Evolutionary conservation across 208 protist genomes (phyloP), one percentile per base, ranked within the genome.

Genomic region (Acanthamoeba quina): DNA sequence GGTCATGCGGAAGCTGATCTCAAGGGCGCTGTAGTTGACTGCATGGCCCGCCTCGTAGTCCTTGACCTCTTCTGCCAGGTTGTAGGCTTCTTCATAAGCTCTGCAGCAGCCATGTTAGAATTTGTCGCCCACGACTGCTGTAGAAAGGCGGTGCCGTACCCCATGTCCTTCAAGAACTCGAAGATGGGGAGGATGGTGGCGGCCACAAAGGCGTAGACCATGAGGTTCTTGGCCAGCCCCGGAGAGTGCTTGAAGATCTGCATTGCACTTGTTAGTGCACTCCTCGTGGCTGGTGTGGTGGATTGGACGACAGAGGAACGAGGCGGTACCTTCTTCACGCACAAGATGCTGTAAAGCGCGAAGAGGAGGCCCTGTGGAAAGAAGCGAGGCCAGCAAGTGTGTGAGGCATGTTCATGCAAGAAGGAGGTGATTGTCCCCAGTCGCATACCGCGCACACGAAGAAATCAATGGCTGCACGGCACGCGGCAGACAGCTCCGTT

Each of bases 211-310:
- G 83, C 26, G 17, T 90, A 90, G 83, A 90, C 54, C 56, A 90
- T 70, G 21, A 90, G 56, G 41, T 90, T 90, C 83, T 90, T 90
- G n/a, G 83, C 60, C 31, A 90, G 17, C 3, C 83, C 60, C n/a
- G 83, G 83, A 7, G 83, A 62, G 83, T 72, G 34, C 83, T 72
- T 90, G 52, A 90, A 90, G 2, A 90, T 90, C 83, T 86, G 70
- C 70, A 78, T 10, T 58, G 11, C 19, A 0, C 13, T 0, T 2
- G 24, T 74, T 29, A 74, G 31, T 11, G 10, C 66, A 31, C 66
- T 74, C 15, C 34, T 37, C 34, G 29, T 44, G 15, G 26, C 66
- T 41, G 24, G 54, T 21, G 19, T 24, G 54, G 54, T 15, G 54
- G 54, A 58, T 11, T 24, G 11, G 54, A 21, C 54, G 19, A 62